Base-by-base conservation (phyloP, 805 yeast genomes). In the Candida lessepsii region DNA sequence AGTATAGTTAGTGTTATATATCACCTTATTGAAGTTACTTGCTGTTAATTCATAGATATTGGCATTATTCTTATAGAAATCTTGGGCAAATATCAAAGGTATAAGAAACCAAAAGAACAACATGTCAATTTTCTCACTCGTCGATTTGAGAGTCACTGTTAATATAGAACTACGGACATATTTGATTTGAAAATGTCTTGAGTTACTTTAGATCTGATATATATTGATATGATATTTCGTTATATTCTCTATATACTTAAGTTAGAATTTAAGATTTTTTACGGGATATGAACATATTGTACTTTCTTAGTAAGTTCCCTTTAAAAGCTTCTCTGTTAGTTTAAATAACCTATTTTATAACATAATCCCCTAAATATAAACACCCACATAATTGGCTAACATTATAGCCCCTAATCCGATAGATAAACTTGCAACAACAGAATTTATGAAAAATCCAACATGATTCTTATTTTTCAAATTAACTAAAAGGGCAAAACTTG, bases 1-100 rank as follows among this genome's bases (percentile, higher is more conserved):
- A 2, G 95, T 84, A 52, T 87, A 84, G 56, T 88, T 88, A 2
- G 95, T 71, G 16, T 70, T 60, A 30, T 79, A 70, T 3, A 90
- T 78, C 35, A 81, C 83, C 41, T 76, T 74, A 45, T 82, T 79
- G 55, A 89, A 89, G 39, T 69, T 81, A 11, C 67, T 50, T 2
- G 80, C 63, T 16, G 73, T 70, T 29, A 84, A 62, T 50, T 83
- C 89, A 37, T 74, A 62, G 3, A 85, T 75, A 32, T 78, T 65
- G 10, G 56, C 47, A 30, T 70, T 65, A 3, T 53, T 40, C n/a
- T 56, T 54, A 42, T 78, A 78, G 21, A 48, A 45, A 8, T 41
- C 48, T 16, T 29, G 28, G 17, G 39, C 38, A 20, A 27, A 14
- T 5, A 36, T 36, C 19, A 43, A 31, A 1, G 35, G 29, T 11